Conservation (phyloP, 176 grass and related monocot species). For the Juncus inflexus region DNA sequence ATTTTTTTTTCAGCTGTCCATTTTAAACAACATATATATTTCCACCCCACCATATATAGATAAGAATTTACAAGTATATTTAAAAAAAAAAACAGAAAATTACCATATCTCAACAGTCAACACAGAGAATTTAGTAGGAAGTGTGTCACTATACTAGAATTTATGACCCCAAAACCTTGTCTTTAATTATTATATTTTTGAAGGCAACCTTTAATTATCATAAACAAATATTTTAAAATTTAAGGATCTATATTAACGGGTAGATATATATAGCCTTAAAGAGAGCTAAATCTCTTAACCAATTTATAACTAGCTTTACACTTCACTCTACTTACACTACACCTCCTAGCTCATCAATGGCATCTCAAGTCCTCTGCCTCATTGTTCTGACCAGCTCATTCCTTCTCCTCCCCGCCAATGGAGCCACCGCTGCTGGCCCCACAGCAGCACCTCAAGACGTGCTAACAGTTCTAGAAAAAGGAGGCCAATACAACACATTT, state of each 20-base stretch:
- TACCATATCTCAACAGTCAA: background rate
- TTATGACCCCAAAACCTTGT: slow-evolving; percentile 16
- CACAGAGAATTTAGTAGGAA: slow-evolving; percentile 22
- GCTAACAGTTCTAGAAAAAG: slow-evolving; percentile 42
- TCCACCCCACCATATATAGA: no score
- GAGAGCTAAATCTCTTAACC: background rate
- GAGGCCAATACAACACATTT: slow-evolving; percentile 48
- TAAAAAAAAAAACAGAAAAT: no score
- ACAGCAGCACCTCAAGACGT: slow-evolving; percentile 11
- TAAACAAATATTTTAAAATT: background rate
- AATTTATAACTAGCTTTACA: background rate
- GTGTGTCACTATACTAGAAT: slow-evolving; percentile 20
- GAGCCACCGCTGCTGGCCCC: slow-evolving; percentile 12
- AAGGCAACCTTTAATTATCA: background rate
- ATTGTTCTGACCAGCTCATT: slow-evolving; percentile 4
- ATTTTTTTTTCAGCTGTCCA: no score
- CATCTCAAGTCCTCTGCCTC: slow-evolving; percentile 17
- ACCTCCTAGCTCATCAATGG: background rate
- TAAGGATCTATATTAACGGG: background rate
- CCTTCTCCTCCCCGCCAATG: slow-evolving; percentile 1
- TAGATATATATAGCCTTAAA: background rate
- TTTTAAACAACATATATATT: no score
- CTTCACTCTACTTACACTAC: background rate
- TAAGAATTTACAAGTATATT: no score
- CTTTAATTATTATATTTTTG: slow-evolving; percentile 9